A percentile compares a stretch with the other conserved stretches of the same genome.
phyloP scores from a whole-genome alignment of 2,329 filamentous ascomycete genomes.

The Fusarium odoratissimum region DNA sequence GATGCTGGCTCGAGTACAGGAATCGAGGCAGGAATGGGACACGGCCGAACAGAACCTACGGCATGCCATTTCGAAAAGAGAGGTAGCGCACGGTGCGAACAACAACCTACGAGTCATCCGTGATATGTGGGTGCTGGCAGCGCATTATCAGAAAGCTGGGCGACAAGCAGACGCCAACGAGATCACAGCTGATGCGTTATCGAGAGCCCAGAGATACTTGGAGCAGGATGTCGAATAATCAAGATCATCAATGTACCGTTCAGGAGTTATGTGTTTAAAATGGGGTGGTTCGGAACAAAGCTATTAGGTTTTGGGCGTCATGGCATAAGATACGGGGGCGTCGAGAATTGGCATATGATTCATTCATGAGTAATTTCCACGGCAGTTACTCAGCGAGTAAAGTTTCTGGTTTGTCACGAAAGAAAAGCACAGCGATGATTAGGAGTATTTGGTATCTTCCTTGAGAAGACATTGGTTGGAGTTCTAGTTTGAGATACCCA shows the following conservation, averaged over 20 bases:
- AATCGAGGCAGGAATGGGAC: constrained; percentile 49
- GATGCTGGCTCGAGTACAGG: constrained; percentile 52
- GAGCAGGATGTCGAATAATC: constrained; percentile 36
- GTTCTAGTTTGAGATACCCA: constrained; percentile 34
- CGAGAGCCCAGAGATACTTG: constrained; percentile 48
- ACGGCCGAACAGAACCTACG: constrained; percentile 50
- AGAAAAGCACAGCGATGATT: constrained; percentile 20
- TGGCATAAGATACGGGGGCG: neutral
- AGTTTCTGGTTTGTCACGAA: neutral
- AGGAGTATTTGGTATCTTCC: constrained; percentile 11
- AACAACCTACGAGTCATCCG: constrained; percentile 52
- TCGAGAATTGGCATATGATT: constrained; percentile 2
- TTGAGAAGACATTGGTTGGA: constrained; percentile 22
- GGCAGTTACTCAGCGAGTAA: neutral
- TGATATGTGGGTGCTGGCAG: constrained; percentile 54
- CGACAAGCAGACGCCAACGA: constrained; percentile 43
- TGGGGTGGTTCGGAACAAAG: neutral
- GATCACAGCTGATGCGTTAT: constrained; percentile 49
- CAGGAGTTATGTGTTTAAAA: constrained; percentile 8
- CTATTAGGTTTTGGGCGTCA: constrained; percentile 14
- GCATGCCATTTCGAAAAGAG: constrained; percentile 49
- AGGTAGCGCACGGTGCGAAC: constrained; percentile 50
- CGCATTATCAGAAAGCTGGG: constrained; percentile 49
- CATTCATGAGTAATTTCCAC: neutral
- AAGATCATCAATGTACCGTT: neutral